Evolutionary conservation across 2,329 filamentous ascomycete genomes (phyloP).

Genomic region (Sclerotinia glacialis): DNA sequence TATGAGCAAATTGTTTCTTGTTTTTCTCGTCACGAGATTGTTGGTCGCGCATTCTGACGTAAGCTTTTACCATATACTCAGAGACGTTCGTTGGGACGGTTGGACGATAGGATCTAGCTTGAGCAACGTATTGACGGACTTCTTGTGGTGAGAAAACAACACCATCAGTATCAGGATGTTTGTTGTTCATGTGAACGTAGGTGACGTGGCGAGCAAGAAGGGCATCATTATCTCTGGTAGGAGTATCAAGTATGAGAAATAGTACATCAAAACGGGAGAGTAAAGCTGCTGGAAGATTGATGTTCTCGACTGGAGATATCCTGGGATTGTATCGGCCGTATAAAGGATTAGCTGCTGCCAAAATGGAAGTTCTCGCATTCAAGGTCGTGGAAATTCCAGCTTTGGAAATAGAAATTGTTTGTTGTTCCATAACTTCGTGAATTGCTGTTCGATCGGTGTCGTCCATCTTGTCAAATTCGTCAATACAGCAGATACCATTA

Average conservation of each 20-base stretch:
- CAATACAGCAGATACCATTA: slow-evolving; percentile 80
- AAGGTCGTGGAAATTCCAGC: slow-evolving; percentile 95
- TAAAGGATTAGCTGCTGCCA: slow-evolving; percentile 93
- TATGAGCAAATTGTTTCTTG: slow-evolving; percentile 91
- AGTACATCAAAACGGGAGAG: slow-evolving; percentile 96
- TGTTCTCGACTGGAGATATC: slow-evolving; percentile 96
- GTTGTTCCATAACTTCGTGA: slow-evolving; percentile 86
- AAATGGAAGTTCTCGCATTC: slow-evolving; percentile 92
- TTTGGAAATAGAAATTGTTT: slow-evolving; percentile 81
- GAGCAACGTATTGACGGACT: slow-evolving; percentile 92
- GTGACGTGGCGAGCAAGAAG: slow-evolving; percentile 94
- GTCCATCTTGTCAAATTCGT: slow-evolving; percentile 86
- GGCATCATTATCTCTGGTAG: slow-evolving; percentile 83
- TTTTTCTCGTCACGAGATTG: slow-evolving; percentile 88
- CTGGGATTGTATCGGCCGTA: slow-evolving; percentile 98
- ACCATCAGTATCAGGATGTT: slow-evolving; percentile 74
- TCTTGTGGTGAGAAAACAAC: slow-evolving; percentile 90
- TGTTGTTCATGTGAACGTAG: slow-evolving; percentile 95
- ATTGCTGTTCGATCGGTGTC: slow-evolving; percentile 75
- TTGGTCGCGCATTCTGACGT: slow-evolving; percentile 88
- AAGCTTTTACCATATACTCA: slow-evolving; percentile 96
- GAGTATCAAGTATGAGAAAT: slow-evolving; percentile 94
- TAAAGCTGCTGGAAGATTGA: slow-evolving; percentile 95
- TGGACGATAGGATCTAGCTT: slow-evolving; percentile 85
- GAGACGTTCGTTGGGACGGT: slow-evolving; percentile 80